A percentile compares a stretch with the other conserved stretches of the same genome.
phyloP scores from a whole-genome alignment of 23 red algal species.

The Pyropia yezoensis region DNA sequence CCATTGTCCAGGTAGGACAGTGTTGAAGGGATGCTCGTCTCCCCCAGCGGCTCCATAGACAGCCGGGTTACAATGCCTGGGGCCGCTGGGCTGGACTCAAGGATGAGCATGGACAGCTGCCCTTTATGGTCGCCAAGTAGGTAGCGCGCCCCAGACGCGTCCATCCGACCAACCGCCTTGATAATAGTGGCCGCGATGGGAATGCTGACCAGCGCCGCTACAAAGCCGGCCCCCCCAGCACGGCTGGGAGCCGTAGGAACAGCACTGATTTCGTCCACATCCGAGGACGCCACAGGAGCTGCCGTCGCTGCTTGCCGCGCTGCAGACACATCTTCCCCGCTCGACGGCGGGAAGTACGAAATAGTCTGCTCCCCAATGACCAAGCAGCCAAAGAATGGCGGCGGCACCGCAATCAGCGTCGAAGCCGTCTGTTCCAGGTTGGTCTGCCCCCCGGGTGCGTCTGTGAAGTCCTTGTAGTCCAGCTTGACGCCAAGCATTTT shows the following conservation, averaged over 20 bases:
- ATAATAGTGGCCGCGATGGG: slow-evolving; percentile 51
- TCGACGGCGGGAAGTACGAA: slow-evolving; percentile 22
- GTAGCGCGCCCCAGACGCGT: slow-evolving; percentile 53
- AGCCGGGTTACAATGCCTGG: slow-evolving; percentile 20
- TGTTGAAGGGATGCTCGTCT: slow-evolving; percentile 47
- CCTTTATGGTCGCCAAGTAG: slow-evolving; percentile 86
- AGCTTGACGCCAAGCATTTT: slow-evolving; percentile 59
- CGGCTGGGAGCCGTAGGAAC: background rate
- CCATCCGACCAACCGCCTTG: slow-evolving; percentile 37
- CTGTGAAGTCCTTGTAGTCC: slow-evolving; percentile 56
- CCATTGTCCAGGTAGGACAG: slow-evolving; percentile 79
- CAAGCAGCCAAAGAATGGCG: slow-evolving; percentile 45
- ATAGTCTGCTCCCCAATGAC: slow-evolving; percentile 67
- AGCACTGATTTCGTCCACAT: background rate
- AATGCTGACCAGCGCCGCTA: slow-evolving; percentile 9
- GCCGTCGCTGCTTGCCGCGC: slow-evolving; percentile 1
- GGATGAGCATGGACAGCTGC: slow-evolving; percentile 62
- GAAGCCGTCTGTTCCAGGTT: slow-evolving; percentile 44
- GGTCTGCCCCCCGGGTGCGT: slow-evolving; percentile 25
- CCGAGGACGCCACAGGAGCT: background rate
- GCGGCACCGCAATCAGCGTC: slow-evolving; percentile 74
- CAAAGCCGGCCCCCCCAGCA: background rate
- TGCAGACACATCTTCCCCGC: slow-evolving; percentile 1
- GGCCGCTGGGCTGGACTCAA: slow-evolving; percentile 16
- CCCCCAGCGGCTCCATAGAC: slow-evolving; percentile 67